These are phyloP conservation scores for Dorcoceras hygrometricum DNA, from an alignment of 257 asterid species.

Conservation along the genomic window DNA sequence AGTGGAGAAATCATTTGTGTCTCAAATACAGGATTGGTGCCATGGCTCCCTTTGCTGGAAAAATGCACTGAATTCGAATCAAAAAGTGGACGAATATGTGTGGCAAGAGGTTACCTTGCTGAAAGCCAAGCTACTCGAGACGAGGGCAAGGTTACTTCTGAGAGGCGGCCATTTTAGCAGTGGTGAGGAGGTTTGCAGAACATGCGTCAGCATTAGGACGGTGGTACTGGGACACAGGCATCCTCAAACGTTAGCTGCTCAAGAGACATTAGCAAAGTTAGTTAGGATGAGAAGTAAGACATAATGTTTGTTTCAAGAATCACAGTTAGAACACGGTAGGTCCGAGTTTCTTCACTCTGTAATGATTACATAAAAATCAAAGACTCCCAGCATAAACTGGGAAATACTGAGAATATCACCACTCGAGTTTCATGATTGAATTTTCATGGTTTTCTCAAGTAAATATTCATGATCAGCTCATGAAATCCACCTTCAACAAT, in stretches of 20 bases:
- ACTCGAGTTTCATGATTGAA: background rate
- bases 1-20: constrained; percentile 75
- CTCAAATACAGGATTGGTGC: constrained; percentile 57
- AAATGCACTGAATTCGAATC: constrained; percentile 54
- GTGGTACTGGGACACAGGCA: constrained; percentile 87
- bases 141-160: constrained; percentile 63
- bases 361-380: background rate
- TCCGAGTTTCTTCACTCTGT: constrained; percentile 34
- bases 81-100: constrained; percentile 69
- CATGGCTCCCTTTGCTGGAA: constrained; percentile 83
- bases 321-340: constrained; percentile 16
- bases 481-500: background rate
- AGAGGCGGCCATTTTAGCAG: constrained; percentile 75
- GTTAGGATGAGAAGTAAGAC: constrained; percentile 91
- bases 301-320: constrained; percentile 22
- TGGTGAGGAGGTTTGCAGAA: constrained; percentile 80
- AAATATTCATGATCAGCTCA: no score
- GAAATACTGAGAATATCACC: no score
- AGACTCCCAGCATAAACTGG: background rate
- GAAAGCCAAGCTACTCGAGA: constrained; percentile 67
- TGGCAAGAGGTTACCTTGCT: constrained; percentile 85
- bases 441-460: no score
- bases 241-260: constrained; percentile 78
- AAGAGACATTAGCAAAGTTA: constrained; percentile 76
- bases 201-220: constrained; percentile 77